phyloP scores from a whole-genome alignment of 768 basidiomycete species.

The Hortiboletus flavorubellus region DNA sequence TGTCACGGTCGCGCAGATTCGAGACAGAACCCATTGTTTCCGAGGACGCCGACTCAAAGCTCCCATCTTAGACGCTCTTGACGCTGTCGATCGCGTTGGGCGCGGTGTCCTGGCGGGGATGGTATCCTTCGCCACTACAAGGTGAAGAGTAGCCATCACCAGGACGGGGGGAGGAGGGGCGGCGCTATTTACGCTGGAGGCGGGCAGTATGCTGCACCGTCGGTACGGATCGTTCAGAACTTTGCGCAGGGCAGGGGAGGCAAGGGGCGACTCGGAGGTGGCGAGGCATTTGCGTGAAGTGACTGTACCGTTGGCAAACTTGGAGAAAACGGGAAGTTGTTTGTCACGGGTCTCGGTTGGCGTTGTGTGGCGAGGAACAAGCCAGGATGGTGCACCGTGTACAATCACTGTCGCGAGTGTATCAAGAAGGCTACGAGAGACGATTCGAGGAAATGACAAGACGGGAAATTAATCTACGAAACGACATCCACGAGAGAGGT shows the following conservation, averaged over 20 bases:
- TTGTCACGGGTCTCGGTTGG: no score
- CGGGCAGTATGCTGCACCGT: constrained; percentile 36
- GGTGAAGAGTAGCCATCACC: constrained; percentile 22
- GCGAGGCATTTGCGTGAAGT: no score
- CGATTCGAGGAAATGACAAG: no score
- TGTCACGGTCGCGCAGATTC: constrained; percentile 48
- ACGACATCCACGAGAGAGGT: no score
- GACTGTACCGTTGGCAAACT: no score
- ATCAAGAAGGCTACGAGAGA: no score
- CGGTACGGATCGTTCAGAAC: constrained; percentile 39
- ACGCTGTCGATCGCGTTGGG: constrained; percentile 75
- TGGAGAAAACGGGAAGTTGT: no score
- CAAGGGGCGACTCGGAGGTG: no score
- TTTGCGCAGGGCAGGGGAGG: no score
- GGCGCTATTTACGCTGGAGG: constrained; percentile 48
- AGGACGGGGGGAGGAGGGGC: constrained; percentile 52
- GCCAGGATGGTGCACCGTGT: no score
- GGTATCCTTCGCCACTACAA: constrained; percentile 14
- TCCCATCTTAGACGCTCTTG: constrained; percentile 47
- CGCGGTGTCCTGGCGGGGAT: constrained; percentile 42
- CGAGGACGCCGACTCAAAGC: constrained; percentile 72
- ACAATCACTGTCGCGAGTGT: no score
- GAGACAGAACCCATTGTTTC: constrained; percentile 58
- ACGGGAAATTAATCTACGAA: no score
- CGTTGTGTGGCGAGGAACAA: background rate